Conservation (phyloP, 2,329 filamentous ascomycete genomes). For the Catunica adiposa region DNA sequence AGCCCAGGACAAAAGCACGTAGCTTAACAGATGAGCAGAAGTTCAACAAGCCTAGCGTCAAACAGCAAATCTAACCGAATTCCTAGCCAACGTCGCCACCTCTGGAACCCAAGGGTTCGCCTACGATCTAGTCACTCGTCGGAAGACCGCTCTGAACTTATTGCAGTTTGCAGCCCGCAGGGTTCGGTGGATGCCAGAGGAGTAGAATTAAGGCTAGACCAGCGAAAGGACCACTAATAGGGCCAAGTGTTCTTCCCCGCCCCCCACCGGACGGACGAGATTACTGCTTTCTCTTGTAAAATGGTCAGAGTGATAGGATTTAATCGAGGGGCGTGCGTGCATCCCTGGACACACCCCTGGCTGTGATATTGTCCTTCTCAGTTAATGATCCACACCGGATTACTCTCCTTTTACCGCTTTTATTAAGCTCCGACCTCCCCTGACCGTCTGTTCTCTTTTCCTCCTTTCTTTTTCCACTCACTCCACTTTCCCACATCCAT, state of each 20-base stretch:
- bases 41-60: not conserved
- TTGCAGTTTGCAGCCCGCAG: too few relatives aligned
- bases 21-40: not conserved
- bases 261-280: not conserved
- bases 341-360: not conserved
- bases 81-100: not conserved
- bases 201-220: too few relatives aligned
- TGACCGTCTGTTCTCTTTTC: constrained; percentile 8
- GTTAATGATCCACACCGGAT: not conserved
- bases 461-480: constrained; percentile 6
- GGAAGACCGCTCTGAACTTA: too few relatives aligned
- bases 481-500: not conserved
- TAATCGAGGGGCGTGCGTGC: not conserved
- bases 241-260: not conserved
- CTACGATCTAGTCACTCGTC: not conserved
- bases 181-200: too few relatives aligned
- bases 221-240: not conserved
- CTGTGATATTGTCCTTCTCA: not conserved
- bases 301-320: not conserved
- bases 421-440: constrained; percentile 13
- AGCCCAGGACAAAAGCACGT: not conserved
- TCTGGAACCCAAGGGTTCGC: not conserved
- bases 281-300: not conserved
- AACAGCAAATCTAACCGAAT: not conserved
- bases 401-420: constrained; percentile 2